Evolutionary conservation across 2,329 filamentous ascomycete species (phyloP).

Genomic region (Ophidiomyces ophidiicola): DNA sequence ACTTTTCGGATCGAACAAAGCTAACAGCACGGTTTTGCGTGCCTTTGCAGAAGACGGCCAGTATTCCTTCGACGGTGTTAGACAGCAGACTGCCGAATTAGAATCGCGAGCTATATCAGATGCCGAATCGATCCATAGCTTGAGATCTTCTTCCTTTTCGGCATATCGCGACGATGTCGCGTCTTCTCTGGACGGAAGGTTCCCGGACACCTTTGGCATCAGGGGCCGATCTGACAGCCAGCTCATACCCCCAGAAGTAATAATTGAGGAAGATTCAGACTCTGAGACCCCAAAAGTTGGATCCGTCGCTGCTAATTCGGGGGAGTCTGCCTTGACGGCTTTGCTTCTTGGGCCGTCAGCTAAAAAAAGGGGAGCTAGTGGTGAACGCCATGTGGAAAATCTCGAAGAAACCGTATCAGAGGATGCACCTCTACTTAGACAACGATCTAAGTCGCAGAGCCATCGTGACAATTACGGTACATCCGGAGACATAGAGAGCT

Average conservation of each 20-base stretch:
- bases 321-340: constrained; percentile 39
- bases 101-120: constrained; percentile 69
- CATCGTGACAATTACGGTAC: not conserved
- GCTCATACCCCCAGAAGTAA: constrained; percentile 37
- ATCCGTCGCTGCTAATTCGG: constrained; percentile 24
- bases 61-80: constrained; percentile 62
- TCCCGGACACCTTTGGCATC: constrained; percentile 15
- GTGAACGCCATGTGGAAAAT: not conserved
- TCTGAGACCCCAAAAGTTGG: constrained; percentile 39
- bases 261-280: constrained; percentile 49
- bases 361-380: not conserved
- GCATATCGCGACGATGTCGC: constrained; percentile 21
- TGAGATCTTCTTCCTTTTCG: constrained; percentile 14
- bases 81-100: constrained; percentile 76
- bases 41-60: constrained; percentile 53
- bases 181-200: constrained; percentile 13
- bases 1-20: not conserved
- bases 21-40: constrained; percentile 9
- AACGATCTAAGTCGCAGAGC: not conserved
- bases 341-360: constrained; percentile 29
- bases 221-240: constrained; percentile 17
- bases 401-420: not conserved
- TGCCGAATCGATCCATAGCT: constrained; percentile 20
- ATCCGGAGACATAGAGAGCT: constrained; percentile 23
- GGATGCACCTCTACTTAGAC: constrained; percentile 2